Base-by-base conservation (phyloP, 225 moss, liverwort and hornwort genomes). In the Lunularia cruciata region DNA sequence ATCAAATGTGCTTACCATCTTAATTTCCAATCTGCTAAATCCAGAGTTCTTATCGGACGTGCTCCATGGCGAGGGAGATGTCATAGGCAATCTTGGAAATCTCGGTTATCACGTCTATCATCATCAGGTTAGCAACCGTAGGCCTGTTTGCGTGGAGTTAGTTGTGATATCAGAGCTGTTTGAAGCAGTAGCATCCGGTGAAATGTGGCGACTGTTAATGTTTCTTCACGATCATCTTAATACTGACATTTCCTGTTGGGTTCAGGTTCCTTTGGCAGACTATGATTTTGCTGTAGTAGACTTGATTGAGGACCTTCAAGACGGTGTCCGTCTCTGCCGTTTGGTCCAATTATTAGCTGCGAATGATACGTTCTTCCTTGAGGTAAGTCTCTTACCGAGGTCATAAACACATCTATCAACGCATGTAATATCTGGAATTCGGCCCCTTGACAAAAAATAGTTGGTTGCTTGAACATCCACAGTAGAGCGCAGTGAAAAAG, bases 51-150 rank as follows among this genome's bases (percentile, higher is more conserved):
- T 92, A 45, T 89, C 83, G 22, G 75, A 86, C 45, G 84, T 81
- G 56, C 83, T 92, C 84, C 83, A 87, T 72, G 92, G 89, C 81
- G 92, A 89, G 72, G 92, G 92, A 33, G 87, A 92, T 65, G 84
- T 89, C 5, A 75, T 92, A 57, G 79, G 86, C 11, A 89, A 89
- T 57, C 81, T 92, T 47, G 79, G 87, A 28, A 84, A 83, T 55
- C 81, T 89, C 39, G 89, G 89, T 31, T 92, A 89, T 79, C 84
- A 89, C 69, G 87, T 92, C 54, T 84, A 81, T 65, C 83, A 89
- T 62, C 54, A 77, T 65, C 89, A 92, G 89, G 92, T 92, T 48
- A 73, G 83, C 58, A 27, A 26, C 25, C 63, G 14, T 5, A 30
- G 0, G 26, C 14, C 45, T 32, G 15, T 64, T 15, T 46, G 27